phyloP scores from a whole-genome alignment of 768 basidiomycete species.

The Russula griseocarnosa region DNA sequence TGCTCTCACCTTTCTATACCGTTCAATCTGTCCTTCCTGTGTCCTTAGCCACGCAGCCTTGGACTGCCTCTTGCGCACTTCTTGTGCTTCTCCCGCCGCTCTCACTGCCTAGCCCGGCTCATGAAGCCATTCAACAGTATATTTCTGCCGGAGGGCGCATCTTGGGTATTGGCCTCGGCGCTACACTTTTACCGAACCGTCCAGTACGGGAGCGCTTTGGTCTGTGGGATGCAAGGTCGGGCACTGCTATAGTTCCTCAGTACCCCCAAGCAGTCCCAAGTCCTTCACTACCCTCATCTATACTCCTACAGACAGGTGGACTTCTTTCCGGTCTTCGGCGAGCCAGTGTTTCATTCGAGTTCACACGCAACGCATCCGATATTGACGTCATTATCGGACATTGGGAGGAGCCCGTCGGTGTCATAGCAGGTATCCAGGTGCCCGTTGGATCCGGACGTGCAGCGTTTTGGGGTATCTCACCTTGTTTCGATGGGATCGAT shows the following conservation, averaged over 20 bases:
- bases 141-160: slow-evolving; percentile 67
- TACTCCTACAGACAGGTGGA: slow-evolving; percentile 12
- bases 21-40: slow-evolving; percentile 63
- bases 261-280: not conserved
- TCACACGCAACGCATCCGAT: not conserved
- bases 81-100: slow-evolving; percentile 69
- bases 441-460: slow-evolving; percentile 21
- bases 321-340: slow-evolving; percentile 17
- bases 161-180: slow-evolving; percentile 60
- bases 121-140: slow-evolving; percentile 49
- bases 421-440: slow-evolving; percentile 20
- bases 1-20: slow-evolving; percentile 72
- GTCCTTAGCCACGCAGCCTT: slow-evolving; percentile 63
- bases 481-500: not conserved
- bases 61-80: slow-evolving; percentile 70
- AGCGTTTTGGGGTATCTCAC: slow-evolving; percentile 24
- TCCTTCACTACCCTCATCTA: not conserved
- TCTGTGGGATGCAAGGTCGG: slow-evolving; percentile 41
- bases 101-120: slow-evolving; percentile 40
- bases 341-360: slow-evolving; percentile 8
- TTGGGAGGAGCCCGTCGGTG: slow-evolving; percentile 16
- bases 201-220: slow-evolving; percentile 35
- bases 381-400: not conserved
- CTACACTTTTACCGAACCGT: slow-evolving; percentile 42
- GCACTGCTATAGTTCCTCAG: slow-evolving; percentile 16